Base-by-base conservation (phyloP, 2,329 filamentous ascomycete species). In the Colletotrichum sp. region DNA sequence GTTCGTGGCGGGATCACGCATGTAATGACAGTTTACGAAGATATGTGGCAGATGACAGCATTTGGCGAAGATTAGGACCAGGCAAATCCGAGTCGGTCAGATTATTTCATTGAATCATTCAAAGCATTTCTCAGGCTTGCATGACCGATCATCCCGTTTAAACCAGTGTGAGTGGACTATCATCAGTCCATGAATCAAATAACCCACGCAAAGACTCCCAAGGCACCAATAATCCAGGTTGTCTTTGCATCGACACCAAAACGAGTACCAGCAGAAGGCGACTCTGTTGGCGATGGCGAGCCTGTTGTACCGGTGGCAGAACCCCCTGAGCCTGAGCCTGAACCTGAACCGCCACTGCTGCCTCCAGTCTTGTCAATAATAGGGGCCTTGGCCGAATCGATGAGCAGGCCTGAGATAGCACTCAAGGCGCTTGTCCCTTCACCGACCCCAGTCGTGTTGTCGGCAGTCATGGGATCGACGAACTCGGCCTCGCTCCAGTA, bases 381-480 rank as follows among this genome's bases (percentile, higher is more conserved):
- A 4, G 71, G 74, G 16, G 18, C 65, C 6, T 78, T 72, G 30
- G 44, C 74, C 13, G 44, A 75, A 21, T 79, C 57, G 44, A 86
- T 79, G 32, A 88, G 80, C n/a, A 84, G 84, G 1, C 83, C 84
- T 16, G 85, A 84, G 28, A 90, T 83, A 15, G 88, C 82, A 55
- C 86, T 84, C 36, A 88, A 82, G 0, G 86, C 87, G 68, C 83
- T 86, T 79, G 89, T 85, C 78, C 89, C 85, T 77, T 89, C 86
- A 15, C 88, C 89, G 62, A 90, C 87, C 34, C 87, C 84, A 18
- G 81, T 86, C 67, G 85, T 76, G 86, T 88, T 79, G 86, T 88
- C 80, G 84, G 85, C 72, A 86, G 85, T 75, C 88, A 86, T 77
- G 81, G 89, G n/a, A 78, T 80, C 32, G 3, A 77, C 68, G 26